Base-by-base conservation (phyloP, 768 basidiomycete species). In the Nidularia sp. region DNA sequence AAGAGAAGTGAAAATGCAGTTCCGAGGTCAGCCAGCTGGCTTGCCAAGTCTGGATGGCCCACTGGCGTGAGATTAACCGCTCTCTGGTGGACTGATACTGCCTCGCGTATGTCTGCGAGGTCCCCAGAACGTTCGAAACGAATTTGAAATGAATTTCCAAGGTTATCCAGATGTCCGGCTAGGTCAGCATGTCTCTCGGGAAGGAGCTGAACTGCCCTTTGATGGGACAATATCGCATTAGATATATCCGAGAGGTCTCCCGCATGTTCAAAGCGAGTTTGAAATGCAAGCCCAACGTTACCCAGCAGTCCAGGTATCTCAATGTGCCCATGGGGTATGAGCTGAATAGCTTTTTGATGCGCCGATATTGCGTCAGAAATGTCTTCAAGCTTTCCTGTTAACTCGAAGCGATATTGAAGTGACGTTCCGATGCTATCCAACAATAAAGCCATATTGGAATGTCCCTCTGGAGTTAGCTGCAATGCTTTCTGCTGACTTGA, bases 211-310 rank as follows among this genome's bases (percentile, higher is more conserved):
- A 58, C 54, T 18, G 55, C 57, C 10, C 32, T 46, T 41, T 47
- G 50, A 10, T n/a, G 18, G 4, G 49, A 9, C 41, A 48, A 51
- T 33, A 62, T 56, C 9, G 60, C 34, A 13, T 45, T 49, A 39
- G 67, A 53, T n/a, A 70, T 39, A 51, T 67, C 66, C 12, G 56
- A 47, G 18, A 50, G 49, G 15, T 55, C 48, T 1, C 69, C 66
- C 5, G 64, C 56, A 31, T 50, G 35, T 18, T 62, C 59, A 51
- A 62, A 72, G 34, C 50, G 63, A 39, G 22, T 18, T 13, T 34
- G 29, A 33, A 45, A 47, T 32, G 57, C 60, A 18, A 12, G 50
- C n/a, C 54, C 60, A 7, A 64, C 50, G 34, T 54, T 47, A 9
- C 25, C 48, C 12, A 57, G 45, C 29, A 33, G 39, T 15, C 3